A percentile compares a stretch with the other conserved stretches of the same genome.
Evolutionary conservation across 768 basidiomycete species (phyloP).

Genomic region (Rhizopogon roseolus): DNA sequence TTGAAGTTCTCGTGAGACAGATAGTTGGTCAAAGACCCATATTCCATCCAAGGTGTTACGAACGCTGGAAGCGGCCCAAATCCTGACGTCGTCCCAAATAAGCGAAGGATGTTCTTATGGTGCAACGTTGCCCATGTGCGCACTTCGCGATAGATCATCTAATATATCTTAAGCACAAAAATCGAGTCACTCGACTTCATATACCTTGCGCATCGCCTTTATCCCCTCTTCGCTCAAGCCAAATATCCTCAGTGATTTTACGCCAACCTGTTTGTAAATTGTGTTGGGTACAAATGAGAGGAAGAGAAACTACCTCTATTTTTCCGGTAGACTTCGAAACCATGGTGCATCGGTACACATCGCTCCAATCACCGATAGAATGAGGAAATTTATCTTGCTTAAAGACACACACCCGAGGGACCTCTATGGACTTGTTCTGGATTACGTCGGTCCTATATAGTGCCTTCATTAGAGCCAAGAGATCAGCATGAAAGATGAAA

Average conservation of each 20-base stretch:
- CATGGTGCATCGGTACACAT: slow-evolving; percentile 1
- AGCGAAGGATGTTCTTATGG: slow-evolving; percentile 14
- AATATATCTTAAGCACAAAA: not conserved
- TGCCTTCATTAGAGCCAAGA: not conserved
- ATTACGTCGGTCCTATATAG: not conserved
- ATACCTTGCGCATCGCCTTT: not conserved
- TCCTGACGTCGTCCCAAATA: slow-evolving; percentile 13
- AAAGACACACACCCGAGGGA: not conserved
- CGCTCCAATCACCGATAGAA: not conserved
- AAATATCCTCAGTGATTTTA: not conserved
- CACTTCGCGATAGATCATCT: not conserved
- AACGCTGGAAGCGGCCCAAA: slow-evolving; percentile 19
- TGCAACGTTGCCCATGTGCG: not conserved
- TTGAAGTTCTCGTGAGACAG: not conserved
- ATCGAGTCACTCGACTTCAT: not conserved
- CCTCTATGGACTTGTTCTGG: not conserved
- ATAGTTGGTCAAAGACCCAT: slow-evolving; percentile 17
- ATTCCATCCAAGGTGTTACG: slow-evolving; percentile 22
- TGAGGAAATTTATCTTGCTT: not conserved
- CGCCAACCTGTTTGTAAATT: not conserved
- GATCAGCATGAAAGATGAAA: not conserved
- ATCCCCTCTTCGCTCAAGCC: not conserved
- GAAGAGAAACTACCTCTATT: not conserved
- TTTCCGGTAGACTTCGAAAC: not conserved
- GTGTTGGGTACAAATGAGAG: not conserved